Evolutionary conservation across 202 grass and related monocot genomes (phyloP).

Genomic region (Alloteropsis angusta): DNA sequence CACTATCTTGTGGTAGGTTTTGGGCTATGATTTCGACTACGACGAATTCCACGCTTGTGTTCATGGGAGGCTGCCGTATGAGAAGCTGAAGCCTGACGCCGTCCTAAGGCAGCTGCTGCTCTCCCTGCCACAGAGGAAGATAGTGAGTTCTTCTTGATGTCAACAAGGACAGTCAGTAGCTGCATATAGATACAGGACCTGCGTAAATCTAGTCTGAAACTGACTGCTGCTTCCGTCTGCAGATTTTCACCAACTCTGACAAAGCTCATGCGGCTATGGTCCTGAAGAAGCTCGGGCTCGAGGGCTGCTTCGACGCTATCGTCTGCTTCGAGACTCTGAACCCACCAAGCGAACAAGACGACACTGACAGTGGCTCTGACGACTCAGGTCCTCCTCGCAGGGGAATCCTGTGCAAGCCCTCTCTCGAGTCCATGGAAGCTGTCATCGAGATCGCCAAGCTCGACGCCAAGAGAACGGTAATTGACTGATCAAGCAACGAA

Average conservation of each 20-base stretch:
- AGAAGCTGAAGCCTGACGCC: constrained; percentile 65
- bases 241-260: constrained; percentile 96
- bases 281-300: constrained; percentile 64
- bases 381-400: background rate
- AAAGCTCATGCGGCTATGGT: constrained; percentile 45
- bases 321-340: constrained; percentile 96
- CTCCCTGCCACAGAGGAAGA: constrained; percentile 77
- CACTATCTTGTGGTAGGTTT: constrained; percentile 15
- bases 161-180: background rate
- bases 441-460: constrained; percentile 65
- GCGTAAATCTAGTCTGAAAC: background rate
- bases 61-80: constrained; percentile 67
- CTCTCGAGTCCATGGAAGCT: constrained; percentile 75
- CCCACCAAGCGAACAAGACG: background rate
- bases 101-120: constrained; percentile 63
- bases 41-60: constrained; percentile 74
- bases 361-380: background rate
- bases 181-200: too few relatives aligned
- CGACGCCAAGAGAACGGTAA: constrained; percentile 64
- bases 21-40: constrained; percentile 65
- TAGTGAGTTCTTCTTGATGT: constrained; percentile 28
- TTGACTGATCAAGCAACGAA: background rate
- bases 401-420: constrained; percentile 77
- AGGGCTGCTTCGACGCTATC: constrained; percentile 82
- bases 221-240: background rate